phyloP scores from a whole-genome alignment of 2,329 filamentous ascomycete genomes.

The Fusarium graminum region DNA sequence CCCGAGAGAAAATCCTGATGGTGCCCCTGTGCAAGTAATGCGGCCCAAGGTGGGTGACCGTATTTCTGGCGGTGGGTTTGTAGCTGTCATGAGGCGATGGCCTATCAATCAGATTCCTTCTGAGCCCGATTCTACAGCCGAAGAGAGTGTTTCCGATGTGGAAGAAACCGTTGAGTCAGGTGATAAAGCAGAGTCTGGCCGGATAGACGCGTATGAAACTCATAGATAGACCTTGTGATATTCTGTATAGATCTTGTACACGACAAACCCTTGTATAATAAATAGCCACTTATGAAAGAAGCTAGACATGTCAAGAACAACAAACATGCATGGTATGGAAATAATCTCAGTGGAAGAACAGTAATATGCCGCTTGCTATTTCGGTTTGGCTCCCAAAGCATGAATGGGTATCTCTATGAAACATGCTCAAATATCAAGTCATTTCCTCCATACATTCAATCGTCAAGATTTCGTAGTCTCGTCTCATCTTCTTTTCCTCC shows the following conservation, averaged over 20 bases:
- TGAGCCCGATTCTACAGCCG: constrained; percentile 17
- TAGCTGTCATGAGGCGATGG: constrained; percentile 56
- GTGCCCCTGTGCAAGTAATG: constrained; percentile 55
- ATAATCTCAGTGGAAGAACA: constrained; percentile 33
- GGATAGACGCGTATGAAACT: constrained; percentile 7
- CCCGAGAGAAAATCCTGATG: constrained; percentile 46
- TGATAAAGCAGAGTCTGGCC: neutral
- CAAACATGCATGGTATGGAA: constrained; percentile 1
- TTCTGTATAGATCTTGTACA: constrained; percentile 10
- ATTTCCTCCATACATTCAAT: constrained; percentile 44
- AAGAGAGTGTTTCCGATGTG: constrained; percentile 18
- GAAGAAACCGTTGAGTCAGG: constrained; percentile 1
- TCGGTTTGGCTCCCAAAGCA: constrained; percentile 48
- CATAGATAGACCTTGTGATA: neutral
- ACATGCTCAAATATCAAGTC: constrained; percentile 47
- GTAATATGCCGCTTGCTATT: constrained; percentile 50
- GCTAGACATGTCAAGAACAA: neutral
- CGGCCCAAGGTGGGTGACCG: constrained; percentile 58
- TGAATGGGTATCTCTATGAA: constrained; percentile 53
- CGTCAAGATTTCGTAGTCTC: constrained; percentile 47
- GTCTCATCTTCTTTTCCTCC: constrained; percentile 9
- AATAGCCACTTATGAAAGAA: neutral
- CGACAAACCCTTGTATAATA: constrained; percentile 11
- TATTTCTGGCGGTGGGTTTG: constrained; percentile 57
- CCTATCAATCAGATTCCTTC: constrained; percentile 32